Evolutionary conservation across 2,329 filamentous ascomycete species (phyloP), one percentile per base, ranked within the genome.

Genomic region (Beauveria bassiana): DNA sequence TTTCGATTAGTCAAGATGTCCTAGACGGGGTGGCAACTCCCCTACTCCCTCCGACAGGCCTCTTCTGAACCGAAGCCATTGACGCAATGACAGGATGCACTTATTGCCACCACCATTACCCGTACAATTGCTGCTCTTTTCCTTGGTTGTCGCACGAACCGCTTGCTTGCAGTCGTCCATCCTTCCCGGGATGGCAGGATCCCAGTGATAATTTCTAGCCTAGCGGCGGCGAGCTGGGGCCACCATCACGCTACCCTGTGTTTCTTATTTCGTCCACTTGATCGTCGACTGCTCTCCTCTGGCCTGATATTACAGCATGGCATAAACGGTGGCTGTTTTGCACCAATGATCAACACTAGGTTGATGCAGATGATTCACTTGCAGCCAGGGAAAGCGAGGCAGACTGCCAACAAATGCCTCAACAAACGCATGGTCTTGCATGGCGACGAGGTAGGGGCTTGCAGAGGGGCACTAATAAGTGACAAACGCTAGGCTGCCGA

Each of bases 321-420:
- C 55, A 28, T 20, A 28, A 24, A 24, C 18, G 34, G 20, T 50
- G 46, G 9, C 31, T 28, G 46, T 34, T 26, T 28, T 46, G 45
- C 20, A 34, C 16, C 55, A 58, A 50, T 58, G 9, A 20, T 20
- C 6, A 38, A n/a, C 43, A 20, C 31, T 38, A 16, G 18, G 22
- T 18, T 43, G 22, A 26, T 20, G 22, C 31, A 20, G 5, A 8
- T 22, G 34, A 42, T 28, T 58, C 31, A 31, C 46, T 49, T n/a
- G 31, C 46, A 50, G 45, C 31, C 8, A 47, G 20, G 31, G 18
- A 40, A 20, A 49, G 31, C 14, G 14, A 42, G 46, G 18, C 34
- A 40, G 22, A 28, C 10, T 58, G 46, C 45, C 38, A 52, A 43
- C 24, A 59, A 59, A 59, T 59, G 47, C 57, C 57, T 59, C 57